Conservation (phyloP, 352 stramenopile genomes). For the Globisporangium canariense region DNA sequence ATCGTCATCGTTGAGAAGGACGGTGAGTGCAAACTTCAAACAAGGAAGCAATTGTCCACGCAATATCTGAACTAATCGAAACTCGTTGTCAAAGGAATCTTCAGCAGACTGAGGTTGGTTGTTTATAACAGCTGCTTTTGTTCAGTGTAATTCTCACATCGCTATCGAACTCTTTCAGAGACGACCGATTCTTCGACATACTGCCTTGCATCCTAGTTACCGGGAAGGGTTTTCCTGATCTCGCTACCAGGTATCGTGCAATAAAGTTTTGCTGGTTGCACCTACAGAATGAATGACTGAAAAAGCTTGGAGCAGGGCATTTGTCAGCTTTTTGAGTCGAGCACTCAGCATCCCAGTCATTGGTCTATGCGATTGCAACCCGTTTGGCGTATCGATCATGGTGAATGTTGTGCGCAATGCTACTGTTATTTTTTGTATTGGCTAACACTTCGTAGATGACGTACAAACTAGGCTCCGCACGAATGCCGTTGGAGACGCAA, state of each 20-base stretch:
- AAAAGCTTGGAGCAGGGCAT: slow-evolving; percentile 33
- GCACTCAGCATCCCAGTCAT: slow-evolving; percentile 85
- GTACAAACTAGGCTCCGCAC: slow-evolving; percentile 86
- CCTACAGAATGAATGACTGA: not conserved
- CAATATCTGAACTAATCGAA: not conserved
- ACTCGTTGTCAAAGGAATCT: slow-evolving; percentile 80
- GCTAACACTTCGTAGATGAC: slow-evolving; percentile 50
- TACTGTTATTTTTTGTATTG: not conserved
- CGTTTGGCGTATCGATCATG: slow-evolving; percentile 92
- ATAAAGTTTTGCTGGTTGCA: not conserved
- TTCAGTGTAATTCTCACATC: not conserved
- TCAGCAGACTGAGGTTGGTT: slow-evolving; percentile 83
- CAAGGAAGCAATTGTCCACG: not conserved
- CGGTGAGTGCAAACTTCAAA: slow-evolving; percentile 37
- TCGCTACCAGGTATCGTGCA: slow-evolving; percentile 79
- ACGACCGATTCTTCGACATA: slow-evolving; percentile 84
- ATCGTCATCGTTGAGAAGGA: slow-evolving; percentile 97
- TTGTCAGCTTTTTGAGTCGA: slow-evolving; percentile 78
- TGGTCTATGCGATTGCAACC: slow-evolving; percentile 93
- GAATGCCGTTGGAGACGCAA: slow-evolving; percentile 77
- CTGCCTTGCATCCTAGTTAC: slow-evolving; percentile 92
- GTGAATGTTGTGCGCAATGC: slow-evolving; percentile 20
- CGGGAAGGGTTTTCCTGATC: slow-evolving; percentile 92
- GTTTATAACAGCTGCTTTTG: not conserved
- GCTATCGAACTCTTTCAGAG: slow-evolving; percentile 27